Evolutionary conservation across 352 stramenopile species (phyloP), one percentile per base, ranked within the genome.

Genomic region (Pythium dissotocum): DNA sequence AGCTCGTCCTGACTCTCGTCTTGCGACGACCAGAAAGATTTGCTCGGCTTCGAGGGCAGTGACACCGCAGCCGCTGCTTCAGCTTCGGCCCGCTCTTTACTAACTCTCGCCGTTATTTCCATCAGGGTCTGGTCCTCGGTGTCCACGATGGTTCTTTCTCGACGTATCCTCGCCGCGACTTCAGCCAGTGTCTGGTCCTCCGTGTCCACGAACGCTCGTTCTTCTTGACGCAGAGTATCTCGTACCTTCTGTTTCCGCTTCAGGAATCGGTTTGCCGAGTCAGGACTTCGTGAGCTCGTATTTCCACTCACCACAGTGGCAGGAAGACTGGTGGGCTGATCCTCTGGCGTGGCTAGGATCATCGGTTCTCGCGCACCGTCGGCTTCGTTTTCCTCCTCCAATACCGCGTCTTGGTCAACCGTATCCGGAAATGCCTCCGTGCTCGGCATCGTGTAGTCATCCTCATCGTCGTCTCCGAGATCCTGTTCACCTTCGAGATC

Each of bases 1-100:
- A 79, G 76, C 4, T 88, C 80, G 7, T 89, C 74, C 51, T 76
- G 66, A 1, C 79, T 76, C 3, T 84, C 59, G 32, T 63, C 57
- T 42, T 71, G 58, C 5, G 51, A 63, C 4, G 26, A 12, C 16
- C 6, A 12, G 0, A 53, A 6, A 24, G 5, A 48, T 35, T 48
- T 30, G 13, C 8, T 6, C 24, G 13, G 32, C 33, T 1, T 7
- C 12, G 1, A 1, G 3, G 6, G 35, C 36, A 2, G 42, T 24
- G 42, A 7, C 6, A 18, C 18, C 4, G 18, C 4, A 12, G 42
- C 16, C 21, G 42, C 14, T 8, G 42, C 42, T 30, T 13, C 46
- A 32, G 16, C 7, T 4, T 53, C 6, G 1, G 18, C 21, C 14
- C 35, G 69, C 21, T 46, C 13, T 57, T 10, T 2, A 21, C 26